Base-by-base conservation (phyloP, 306 rosid species). In the Alnus rubra region DNA sequence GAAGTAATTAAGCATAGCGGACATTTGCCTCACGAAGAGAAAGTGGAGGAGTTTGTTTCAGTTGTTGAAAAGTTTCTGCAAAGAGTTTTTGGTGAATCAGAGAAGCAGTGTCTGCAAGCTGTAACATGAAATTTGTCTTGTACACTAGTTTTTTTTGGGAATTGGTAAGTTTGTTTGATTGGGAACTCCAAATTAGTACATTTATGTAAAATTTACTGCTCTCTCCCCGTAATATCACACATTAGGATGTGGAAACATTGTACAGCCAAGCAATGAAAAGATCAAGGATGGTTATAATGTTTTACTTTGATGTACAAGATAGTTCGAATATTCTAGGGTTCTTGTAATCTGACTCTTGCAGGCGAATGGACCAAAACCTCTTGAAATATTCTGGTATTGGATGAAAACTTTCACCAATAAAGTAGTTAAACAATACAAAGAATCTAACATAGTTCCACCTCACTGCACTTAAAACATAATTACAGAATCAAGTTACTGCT, bases 1-100 rank as follows among this genome's bases (percentile, higher is more conserved):
- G 95, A 91, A 85, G 80, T 92, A 68, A 89, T 94, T 76, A 91
- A 91, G 81, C 88, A 86, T 6, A 92, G 97, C 58, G 98, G 98
- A 31, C 98, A 94, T 88, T 79, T 92, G 78, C 97, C 97, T 8
- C 97, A 92, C 23, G 97, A 94, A 88, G 98, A 94, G 87, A 94
- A 91, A 80, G 89, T 84, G 76, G 89, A 91, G 16, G 97, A 92
- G 74, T 92, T 94, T 79, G 71, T 88, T 56, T 83, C 92, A 58
- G 60, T 90, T 58, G 97, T 91, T 83, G 88, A 91, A 76, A 94
- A 82, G 81, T 94, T 94, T 85, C 85, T 92, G 60, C 86, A 71
- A 2, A 86, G 65, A 55, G 74, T 86, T 83, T 85, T 87, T 30
- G 76, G 72, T 35, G 82, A 79, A 70, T 78, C 88, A 47, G 78